Percentiles rank a stretch among this genome's conserved stretches.
Conservation (phyloP, 2,329 filamentous ascomycete genomes). For the Pseudocercospora ulei region DNA sequence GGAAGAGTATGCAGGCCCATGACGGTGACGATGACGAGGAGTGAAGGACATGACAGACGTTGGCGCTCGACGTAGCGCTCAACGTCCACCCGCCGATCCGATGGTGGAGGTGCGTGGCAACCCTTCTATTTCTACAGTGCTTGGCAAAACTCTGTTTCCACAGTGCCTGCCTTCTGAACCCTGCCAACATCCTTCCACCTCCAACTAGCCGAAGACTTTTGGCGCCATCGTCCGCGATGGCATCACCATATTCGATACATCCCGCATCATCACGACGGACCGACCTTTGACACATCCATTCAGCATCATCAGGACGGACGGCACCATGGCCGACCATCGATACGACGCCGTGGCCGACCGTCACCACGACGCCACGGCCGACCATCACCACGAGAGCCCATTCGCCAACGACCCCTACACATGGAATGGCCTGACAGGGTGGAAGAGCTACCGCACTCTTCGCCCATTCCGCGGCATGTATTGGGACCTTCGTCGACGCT, state of each 20-base stretch:
- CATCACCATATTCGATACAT: slow-evolving; percentile 8
- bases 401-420: slow-evolving; percentile 33
- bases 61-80: too few relatives aligned
- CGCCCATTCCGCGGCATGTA: slow-evolving; percentile 47
- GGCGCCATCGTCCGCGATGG: slow-evolving; percentile 6
- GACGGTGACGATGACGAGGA: slow-evolving; percentile 1
- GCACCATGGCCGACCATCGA: slow-evolving; percentile 1
- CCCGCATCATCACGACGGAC: too few relatives aligned
- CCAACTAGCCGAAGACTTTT: slow-evolving; percentile 8
- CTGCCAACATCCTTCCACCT: not conserved
- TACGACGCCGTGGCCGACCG: slow-evolving; percentile 21
- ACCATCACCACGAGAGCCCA: slow-evolving; percentile 4
- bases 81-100: too few relatives aligned
- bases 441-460: slow-evolving; percentile 34
- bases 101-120: slow-evolving; percentile 3
- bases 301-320: too few relatives aligned
- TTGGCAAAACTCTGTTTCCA: slow-evolving; percentile 5
- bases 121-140: too few relatives aligned
- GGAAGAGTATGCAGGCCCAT: not conserved
- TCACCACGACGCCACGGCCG: slow-evolving; percentile 30
- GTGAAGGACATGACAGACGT: not conserved
- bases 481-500: slow-evolving; percentile 44
- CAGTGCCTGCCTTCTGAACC: too few relatives aligned
- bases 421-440: slow-evolving; percentile 33
- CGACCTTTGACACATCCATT: too few relatives aligned